Base-by-base conservation (phyloP, 2,329 filamentous ascomycete genomes). In the Dactylellina drechsleri region DNA sequence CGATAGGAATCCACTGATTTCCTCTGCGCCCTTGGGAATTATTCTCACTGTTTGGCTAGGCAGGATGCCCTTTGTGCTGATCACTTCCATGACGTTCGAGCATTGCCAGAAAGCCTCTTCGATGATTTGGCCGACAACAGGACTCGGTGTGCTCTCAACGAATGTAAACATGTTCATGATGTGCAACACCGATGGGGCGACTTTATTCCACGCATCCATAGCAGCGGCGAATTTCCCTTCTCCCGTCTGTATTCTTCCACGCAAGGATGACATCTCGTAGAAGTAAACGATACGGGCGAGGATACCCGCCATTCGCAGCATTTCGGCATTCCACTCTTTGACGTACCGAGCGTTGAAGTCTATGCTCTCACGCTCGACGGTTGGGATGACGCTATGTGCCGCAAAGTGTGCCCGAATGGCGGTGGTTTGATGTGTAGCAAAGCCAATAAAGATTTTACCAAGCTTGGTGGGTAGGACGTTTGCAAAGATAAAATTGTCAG, bases 101-200 rank as follows among this genome's bases (percentile, higher is more conserved):
- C 92, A 93, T 41, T 89, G 96, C 95, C 95, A 99, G 81, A 99
- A 99, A 0, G 93, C 92, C 82, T 97, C 92, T 80, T 97, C 93
- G 62, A 99, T 92, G 76, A 92, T 90, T 80, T 92, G 89, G 0
- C 93, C 92, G 18, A 98, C 91, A 74, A 91, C 87, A 0, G 87
- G 87, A 76, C 91, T 96, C 0, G 95, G 95, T 0, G 96, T 98
- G 0, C 95, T 97, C 80, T 97, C 92, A 16, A 76, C 66, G 78
- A 95, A 96, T 0, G 91, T 92, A 81, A 95, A 99, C 16, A 95
- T 94, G 78, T 92, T 91, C 74, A 95, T 86, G 2, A 91, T 90
- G 80, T 97, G 93, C 16, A 92, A 23, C 10, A 67, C 71, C 2
- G 58, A 64, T 0, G 71, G 62, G 4, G 71, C 71, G 12, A 75